Evolutionary conservation across 1,139 yeast species (phyloP).

Genomic region (Pneumocystis jirovecii): DNA sequence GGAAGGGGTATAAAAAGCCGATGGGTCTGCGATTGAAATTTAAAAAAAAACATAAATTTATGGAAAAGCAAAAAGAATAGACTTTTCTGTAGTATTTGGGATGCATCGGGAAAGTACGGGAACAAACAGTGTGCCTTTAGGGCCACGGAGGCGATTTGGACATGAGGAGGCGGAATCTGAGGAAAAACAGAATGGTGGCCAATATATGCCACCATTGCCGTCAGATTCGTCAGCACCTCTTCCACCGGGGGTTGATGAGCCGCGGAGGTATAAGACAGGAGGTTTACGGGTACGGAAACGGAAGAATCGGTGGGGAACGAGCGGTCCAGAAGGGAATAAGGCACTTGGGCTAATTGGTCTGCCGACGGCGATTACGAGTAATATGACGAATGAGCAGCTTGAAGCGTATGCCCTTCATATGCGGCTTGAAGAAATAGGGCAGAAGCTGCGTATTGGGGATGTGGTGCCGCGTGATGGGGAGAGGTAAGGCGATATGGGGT

Average conservation of each 20-base stretch:
- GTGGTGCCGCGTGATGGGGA: slow-evolving; percentile 26
- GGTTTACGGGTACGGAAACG: neutral
- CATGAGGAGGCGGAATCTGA: slow-evolving; percentile 2
- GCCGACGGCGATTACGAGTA: slow-evolving; percentile 33
- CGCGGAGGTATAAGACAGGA: slow-evolving; percentile 5
- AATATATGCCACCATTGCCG: slow-evolving; percentile 14
- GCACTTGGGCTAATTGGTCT: slow-evolving; percentile 22
- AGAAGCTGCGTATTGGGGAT: slow-evolving; percentile 40
- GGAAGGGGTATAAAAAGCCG: neutral
- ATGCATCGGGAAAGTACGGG: slow-evolving; percentile 14
- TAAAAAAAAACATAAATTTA: neutral
- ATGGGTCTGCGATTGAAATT: neutral
- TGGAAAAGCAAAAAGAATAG: neutral
- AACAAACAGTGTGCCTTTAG: slow-evolving; percentile 22
- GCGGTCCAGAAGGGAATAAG: slow-evolving; percentile 18
- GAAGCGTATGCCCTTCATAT: slow-evolving; percentile 64
- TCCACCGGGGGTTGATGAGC: slow-evolving; percentile 7
- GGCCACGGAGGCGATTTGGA: slow-evolving; percentile 16
- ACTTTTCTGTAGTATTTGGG: neutral
- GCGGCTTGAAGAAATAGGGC: slow-evolving; percentile 64
- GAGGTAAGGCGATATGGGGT: slow-evolving; percentile 17
- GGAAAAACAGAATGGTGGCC: slow-evolving; percentile 10
- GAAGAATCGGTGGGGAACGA: slow-evolving; percentile 24
- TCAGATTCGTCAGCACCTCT: slow-evolving; percentile 13
- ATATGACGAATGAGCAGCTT: slow-evolving; percentile 70